A percentile compares a stretch with the other conserved stretches of the same genome.
Evolutionary conservation across 23 red algal genomes (phyloP).

Genomic region (Gracilariopsis chorda): DNA sequence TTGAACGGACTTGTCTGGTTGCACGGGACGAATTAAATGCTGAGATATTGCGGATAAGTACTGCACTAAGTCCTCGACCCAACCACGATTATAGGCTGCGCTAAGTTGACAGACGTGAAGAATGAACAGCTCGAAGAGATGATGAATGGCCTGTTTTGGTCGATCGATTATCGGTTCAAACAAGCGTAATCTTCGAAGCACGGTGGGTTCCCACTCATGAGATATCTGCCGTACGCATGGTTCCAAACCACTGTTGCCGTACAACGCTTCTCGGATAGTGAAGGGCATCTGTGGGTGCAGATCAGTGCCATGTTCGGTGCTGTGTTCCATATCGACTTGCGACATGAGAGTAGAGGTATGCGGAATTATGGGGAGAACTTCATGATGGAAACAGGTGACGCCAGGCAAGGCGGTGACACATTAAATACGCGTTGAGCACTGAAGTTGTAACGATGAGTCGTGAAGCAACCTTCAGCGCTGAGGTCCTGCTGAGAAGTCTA

Average conservation of each 20-base stretch:
- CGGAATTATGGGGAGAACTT: no score
- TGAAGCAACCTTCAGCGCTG: no score
- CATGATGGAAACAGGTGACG: no score
- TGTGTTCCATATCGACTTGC: no score
- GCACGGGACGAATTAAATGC: conserved; percentile 21
- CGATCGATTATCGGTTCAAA: conserved; percentile 46
- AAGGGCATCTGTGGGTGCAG: conserved; percentile 11
- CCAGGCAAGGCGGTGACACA: no score
- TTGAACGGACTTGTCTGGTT: conserved; percentile 17
- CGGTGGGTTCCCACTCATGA: conserved; percentile 6
- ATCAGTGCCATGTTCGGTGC: no score
- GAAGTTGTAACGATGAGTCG: no score
- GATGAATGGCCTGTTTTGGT: conserved; percentile 57
- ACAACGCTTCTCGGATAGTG: conserved; percentile 41
- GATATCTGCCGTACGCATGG: conserved; percentile 15
- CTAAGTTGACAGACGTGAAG: conserved; percentile 41
- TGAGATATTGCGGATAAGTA: conserved; percentile 26
- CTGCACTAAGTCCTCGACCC: conserved; percentile 17
- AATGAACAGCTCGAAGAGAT: conserved; percentile 59
- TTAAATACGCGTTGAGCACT: no score
- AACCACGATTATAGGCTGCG: neutral
- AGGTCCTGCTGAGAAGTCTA: no score
- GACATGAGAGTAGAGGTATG: no score
- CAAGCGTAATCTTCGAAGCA: conserved; percentile 6
- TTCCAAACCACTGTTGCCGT: conserved; percentile 38